Percentiles rank a stretch among this genome's conserved stretches.
Evolutionary conservation across 371 early-diverging fungal species (phyloP).

Genomic region (Mortierella sp.): DNA sequence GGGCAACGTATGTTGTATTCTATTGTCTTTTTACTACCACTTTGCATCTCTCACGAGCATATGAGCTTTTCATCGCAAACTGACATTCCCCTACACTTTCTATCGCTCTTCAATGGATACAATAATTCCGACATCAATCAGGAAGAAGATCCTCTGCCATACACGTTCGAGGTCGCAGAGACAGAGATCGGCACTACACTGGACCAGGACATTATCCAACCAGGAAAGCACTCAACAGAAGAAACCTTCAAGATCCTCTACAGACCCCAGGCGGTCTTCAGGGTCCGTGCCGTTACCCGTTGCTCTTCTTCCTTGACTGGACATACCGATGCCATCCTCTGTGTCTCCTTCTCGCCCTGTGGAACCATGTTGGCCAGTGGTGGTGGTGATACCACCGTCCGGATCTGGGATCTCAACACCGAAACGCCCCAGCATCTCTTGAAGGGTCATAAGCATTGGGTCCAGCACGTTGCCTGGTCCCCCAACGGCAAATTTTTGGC

Average conservation of each 20-base stretch:
- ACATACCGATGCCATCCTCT: constrained; percentile 95
- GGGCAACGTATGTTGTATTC: constrained; percentile 71
- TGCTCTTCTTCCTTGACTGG: constrained; percentile 90
- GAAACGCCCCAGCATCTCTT: constrained; percentile 88
- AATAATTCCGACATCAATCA: constrained; percentile 10
- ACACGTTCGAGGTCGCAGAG: constrained; percentile 90
- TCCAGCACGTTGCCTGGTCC: constrained; percentile 93
- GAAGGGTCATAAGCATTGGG: constrained; percentile 93
- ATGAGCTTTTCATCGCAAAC: no score
- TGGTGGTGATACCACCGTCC: constrained; percentile 94
- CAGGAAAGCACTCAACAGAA: constrained; percentile 84
- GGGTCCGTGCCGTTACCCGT: constrained; percentile 91
- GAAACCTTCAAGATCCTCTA: constrained; percentile 88
- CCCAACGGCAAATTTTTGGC: constrained; percentile 90
- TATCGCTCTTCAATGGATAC: neutral
- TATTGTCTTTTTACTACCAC: neutral
- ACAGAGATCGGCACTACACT: constrained; percentile 83
- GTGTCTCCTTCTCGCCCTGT: constrained; percentile 93
- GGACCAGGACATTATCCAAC: constrained; percentile 80
- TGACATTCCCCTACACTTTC: neutral
- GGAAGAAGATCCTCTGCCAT: constrained; percentile 88
- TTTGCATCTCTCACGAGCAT: no score
- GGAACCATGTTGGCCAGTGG: constrained; percentile 93
- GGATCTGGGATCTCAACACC: constrained; percentile 97
- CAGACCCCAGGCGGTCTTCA: constrained; percentile 95